Base-by-base conservation (phyloP, 345 rosid species). In the Populus euphratica region DNA sequence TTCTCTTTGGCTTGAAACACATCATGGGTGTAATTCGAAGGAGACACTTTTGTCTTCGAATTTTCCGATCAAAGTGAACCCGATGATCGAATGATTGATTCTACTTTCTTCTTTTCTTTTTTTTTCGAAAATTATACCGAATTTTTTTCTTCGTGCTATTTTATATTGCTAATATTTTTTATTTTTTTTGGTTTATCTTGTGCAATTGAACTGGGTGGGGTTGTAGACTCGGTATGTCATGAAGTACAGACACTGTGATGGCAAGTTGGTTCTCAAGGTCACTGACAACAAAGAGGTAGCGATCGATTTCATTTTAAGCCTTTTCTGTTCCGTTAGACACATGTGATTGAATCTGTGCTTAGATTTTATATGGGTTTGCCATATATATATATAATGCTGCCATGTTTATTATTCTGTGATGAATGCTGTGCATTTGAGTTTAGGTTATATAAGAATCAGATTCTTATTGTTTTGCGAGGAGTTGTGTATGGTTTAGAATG, bases 221-320 rank as follows among this genome's bases (percentile, higher is more conserved):
- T 49, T 20, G 64, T 79, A 96, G 98, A 92, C 99, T 54, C 90
- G 99, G 63, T 96, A 96, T 84, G 87, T 87, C 35, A 90, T 92
- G 86, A 96, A 96, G 90, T 96, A 92, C 82, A 81, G 99, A 71
- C 97, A 93, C 78, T 91, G 97, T 33, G 98, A 96, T 8, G 98
- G 98, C 74, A 93, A 91, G 79, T 86, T 96, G 93, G 94, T 96
- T 85, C 96, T 96, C 81, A 96, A 93, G 89, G 99, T 96, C 84
- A 93, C 99, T 70, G 98, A 96, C 80, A 90, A 96, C 89, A 93
- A 87, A 83, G 96, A 96, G 96, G 98, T 90, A 85, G 44, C 59
- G 36, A 43, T 47, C 41, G 6, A 21, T 64, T 72, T 10, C 31
- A 33, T 69, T 36, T n/a, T 23, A 31, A 38, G 36, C 11, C 0